Conservation (phyloP, 192 early-diverging fungal species). For the Cetraspora pellucida region DNA sequence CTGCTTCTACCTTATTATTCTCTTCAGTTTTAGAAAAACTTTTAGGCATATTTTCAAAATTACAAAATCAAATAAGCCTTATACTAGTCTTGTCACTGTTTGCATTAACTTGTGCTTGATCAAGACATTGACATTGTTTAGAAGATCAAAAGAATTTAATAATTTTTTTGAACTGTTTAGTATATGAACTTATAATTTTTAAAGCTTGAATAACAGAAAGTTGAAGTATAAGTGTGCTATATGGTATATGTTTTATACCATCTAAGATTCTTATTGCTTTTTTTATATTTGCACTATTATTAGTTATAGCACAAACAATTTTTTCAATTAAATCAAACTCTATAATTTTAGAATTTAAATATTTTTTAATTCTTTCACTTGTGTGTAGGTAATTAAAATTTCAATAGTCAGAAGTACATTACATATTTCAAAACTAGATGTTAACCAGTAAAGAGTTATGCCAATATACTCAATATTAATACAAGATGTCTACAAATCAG, state of each 20-base stretch:
- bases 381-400: conserved; percentile 7
- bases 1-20: not conserved
- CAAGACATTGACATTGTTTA: conserved; percentile 8
- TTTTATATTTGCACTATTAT: conserved; percentile 16
- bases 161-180: not conserved
- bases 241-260: not conserved
- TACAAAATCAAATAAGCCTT: no score
- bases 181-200: conserved; percentile 9
- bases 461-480: conserved; percentile 15
- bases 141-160: conserved; percentile 9
- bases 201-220: conserved; percentile 8
- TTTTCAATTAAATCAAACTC: conserved; percentile 6
- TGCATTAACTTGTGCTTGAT: conserved; percentile 14
- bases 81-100: not conserved
- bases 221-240: conserved; percentile 14
- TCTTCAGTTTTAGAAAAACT: not conserved
- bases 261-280: conserved; percentile 5
- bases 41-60: not conserved
- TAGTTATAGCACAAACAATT: conserved; percentile 20
- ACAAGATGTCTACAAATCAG: not conserved
- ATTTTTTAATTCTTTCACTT: conserved; percentile 18
- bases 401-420: conserved; percentile 13
- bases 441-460: conserved; percentile 22
- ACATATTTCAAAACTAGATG: conserved; percentile 10
- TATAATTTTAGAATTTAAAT: not conserved